Evolutionary conservation across 306 rosid species (phyloP).

Genomic region (Bauhinia variegata): DNA sequence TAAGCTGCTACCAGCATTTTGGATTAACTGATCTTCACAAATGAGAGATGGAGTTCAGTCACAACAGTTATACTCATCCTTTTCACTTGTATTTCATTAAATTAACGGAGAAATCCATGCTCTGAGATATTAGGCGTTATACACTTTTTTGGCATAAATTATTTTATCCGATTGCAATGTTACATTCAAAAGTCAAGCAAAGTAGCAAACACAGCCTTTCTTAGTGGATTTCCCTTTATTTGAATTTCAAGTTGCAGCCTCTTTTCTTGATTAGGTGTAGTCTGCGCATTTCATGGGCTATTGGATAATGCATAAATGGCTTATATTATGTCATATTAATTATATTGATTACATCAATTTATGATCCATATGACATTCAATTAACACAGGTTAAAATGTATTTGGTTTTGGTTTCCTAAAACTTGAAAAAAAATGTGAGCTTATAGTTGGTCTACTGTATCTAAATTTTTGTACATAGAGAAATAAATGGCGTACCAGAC

Average conservation of each 20-base stretch:
- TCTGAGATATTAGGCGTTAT: conserved; percentile 33
- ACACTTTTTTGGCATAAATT: conserved; percentile 33
- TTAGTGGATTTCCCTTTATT: conserved; percentile 1
- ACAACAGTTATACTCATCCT: conserved; percentile 29
- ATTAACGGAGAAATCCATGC: conserved; percentile 38
- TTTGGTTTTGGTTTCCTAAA: no score
- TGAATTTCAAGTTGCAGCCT: conserved; percentile 12
- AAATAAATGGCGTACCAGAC: no score
- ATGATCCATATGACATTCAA: no score
- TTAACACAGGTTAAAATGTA: no score
- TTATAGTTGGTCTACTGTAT: not conserved
- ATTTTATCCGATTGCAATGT: conserved; percentile 36
- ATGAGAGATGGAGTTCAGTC: conserved; percentile 29
- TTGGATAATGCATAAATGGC: no score
- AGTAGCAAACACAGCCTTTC: conserved; percentile 23
- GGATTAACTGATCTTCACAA: conserved; percentile 30
- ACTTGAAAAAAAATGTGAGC: no score
- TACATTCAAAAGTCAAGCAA: conserved; percentile 32
- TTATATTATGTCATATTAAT: no score
- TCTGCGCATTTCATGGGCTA: no score
- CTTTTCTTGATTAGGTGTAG: no score
- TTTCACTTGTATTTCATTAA: conserved; percentile 33
- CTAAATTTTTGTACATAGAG: no score
- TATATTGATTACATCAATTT: no score
- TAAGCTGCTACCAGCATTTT: conserved; percentile 40